Base-by-base conservation (phyloP, 75 land plant species). In the Ceratopteris richardii region DNA sequence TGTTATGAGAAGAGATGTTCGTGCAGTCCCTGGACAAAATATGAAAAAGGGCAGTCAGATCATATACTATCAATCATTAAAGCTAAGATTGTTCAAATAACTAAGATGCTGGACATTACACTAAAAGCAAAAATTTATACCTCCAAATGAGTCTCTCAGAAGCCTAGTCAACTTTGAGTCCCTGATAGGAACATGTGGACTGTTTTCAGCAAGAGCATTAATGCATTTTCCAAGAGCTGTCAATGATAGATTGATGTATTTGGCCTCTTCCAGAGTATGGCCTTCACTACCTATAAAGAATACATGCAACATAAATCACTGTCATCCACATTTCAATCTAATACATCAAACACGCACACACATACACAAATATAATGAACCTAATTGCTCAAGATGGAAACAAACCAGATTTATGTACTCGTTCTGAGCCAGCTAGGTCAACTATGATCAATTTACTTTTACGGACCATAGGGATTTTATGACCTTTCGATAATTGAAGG, bases 201-300 rank as follows among this genome's bases (percentile, higher is more conserved):
- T 87, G 62, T 92, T 87, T 62, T 92, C 94, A 57, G 93, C 97
- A 18, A 92, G 54, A 43, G 97, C 93, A 78, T 92, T 92, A 41
- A 92, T 92, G 79, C 97, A 92, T 60, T 92, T 92, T 23, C 94
- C 97, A 58, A 92, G 55, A 1, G 97, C 88, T 76, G 89, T 92
- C 20, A 92, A 64, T 5, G 97, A 92, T 4, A 92, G 79, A 63
- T 92, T 92, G 21, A 92, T 92, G 47, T 80, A 87, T 44, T 92
- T 92, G 1, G 97, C 93, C 83, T 92, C 97, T 58, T 92, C 97
- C 16, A 92, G 57, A 27, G 79, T 82, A 61, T 85, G 92, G 26
- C 97, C 97, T 66, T 92, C 97, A 65, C 97, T 87, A 51, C 97
- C 97, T 92, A 14, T 17, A 4, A 46, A 20, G 14, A 9, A 4